Conservation (phyloP, 2,329 filamentous ascomycete species). For the Colletotrichum tamarilloi region DNA sequence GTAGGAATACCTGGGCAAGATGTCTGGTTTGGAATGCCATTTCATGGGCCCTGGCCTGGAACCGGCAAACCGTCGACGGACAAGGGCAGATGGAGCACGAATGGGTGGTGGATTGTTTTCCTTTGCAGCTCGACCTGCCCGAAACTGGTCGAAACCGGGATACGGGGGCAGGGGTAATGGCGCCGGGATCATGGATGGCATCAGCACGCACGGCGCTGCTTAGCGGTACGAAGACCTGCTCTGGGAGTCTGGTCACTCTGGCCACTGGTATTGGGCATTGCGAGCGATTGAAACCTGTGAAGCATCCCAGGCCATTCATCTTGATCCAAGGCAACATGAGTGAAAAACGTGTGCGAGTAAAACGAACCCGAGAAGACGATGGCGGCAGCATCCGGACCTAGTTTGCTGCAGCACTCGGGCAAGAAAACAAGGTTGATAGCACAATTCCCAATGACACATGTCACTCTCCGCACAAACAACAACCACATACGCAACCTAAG, state of each 20-base stretch:
- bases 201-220: not conserved
- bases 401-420: not conserved
- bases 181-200: slow-evolving; percentile 11
- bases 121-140: slow-evolving; percentile 24
- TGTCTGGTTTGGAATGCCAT: slow-evolving; percentile 23
- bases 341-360: not conserved
- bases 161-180: slow-evolving; percentile 13
- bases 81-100: slow-evolving; percentile 3
- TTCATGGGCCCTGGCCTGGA: slow-evolving; percentile 26
- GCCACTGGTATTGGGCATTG: not conserved
- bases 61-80: slow-evolving; percentile 7
- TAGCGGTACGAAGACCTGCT: not conserved
- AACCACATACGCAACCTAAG: not conserved
- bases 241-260: not conserved
- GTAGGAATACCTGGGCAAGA: not conserved
- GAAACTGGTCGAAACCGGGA: slow-evolving; percentile 33
- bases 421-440: not conserved
- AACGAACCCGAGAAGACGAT: not conserved
- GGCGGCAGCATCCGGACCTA: not conserved
- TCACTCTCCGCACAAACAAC: not conserved
- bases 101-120: not conserved
- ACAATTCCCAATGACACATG: not conserved
- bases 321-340: not conserved
- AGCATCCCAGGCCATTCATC: not conserved
- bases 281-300: not conserved